These are phyloP conservation scores for Rubus idaeus DNA, from an alignment of 306 rosid genomes.

Conservation along the genomic window DNA sequence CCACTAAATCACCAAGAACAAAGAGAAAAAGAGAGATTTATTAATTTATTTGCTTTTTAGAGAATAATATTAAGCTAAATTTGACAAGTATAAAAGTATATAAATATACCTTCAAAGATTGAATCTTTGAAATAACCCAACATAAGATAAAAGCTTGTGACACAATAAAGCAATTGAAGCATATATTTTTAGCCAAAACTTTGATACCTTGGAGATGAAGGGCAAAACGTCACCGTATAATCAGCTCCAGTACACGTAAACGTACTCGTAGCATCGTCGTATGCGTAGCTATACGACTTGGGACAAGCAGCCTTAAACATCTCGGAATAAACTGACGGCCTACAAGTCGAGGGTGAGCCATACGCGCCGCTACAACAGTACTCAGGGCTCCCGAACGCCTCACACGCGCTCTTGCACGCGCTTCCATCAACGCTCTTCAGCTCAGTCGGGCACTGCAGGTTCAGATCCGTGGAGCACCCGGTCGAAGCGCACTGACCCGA, in stretches of 20 bases:
- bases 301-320: conserved; percentile 67
- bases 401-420: conserved; percentile 98
- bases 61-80: conserved; percentile 4
- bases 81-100: background rate
- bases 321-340: conserved; percentile 59
- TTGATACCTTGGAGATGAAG: conserved; percentile 57
- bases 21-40: background rate
- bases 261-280: conserved; percentile 59
- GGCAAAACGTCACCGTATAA: conserved; percentile 62
- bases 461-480: conserved; percentile 82
- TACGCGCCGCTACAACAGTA: conserved; percentile 76
- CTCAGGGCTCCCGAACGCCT: conserved; percentile 84
- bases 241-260: conserved; percentile 61
- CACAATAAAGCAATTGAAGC: background rate
- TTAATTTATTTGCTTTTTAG: background rate
- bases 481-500: conserved; percentile 74
- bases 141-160: background rate
- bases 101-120: background rate
- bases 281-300: conserved; percentile 58
- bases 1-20: background rate
- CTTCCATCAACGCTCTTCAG: conserved; percentile 54
- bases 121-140: background rate
- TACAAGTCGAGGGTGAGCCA: conserved; percentile 45
- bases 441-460: conserved; percentile 78
- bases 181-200: background rate